Evolutionary conservation across 2,329 filamentous ascomycete genomes (phyloP), one percentile per base, ranked within the genome.

Genomic region (Claviceps monticola): DNA sequence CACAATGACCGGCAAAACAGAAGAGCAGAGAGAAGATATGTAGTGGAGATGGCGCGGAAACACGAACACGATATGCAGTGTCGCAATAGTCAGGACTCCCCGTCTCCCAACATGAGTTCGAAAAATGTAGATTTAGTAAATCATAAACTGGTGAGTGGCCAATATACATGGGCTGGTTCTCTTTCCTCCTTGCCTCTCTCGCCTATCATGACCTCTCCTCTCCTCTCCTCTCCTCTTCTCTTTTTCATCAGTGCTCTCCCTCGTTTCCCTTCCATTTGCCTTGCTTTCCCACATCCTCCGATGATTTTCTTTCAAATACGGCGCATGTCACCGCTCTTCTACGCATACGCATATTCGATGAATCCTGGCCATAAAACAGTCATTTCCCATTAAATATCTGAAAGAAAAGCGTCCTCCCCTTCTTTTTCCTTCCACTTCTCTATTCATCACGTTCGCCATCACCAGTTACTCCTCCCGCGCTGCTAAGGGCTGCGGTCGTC

Each of bases 401-500:
- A 5, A 43, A 13, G 41, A 21, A 21, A 21, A 45, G 13, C 11
- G 8, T 42, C 7, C 3, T 21, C 19, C 2, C 41, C 13, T 16
- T 43, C 19, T 16, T 23, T 14, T 43, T 21, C 19, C 42, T 23
- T 23, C 16, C 11, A 5, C 19, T 16, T 43, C 14, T 4, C 19
- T 14, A 3, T 23, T 43, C 11, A 43, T 34, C 29, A 11, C 9
- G 9, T 34, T 9, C 9, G 3, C 29, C 29, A 60, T 80, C 77
- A 58, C 79, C 76, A 61, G 79, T 74, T 74, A 56, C 73, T 75
- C 59, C 74, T 67, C 65, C 76, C 71, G 39, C 67, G 69, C 57
- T 64, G 65, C 62, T 69, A 69, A 34, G 57, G 64, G 65, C 62
- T 68, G 69, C 57, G 53, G 57, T 50, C 64, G 66, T 54, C 66